These are phyloP conservation scores for Takakia lepidozioides DNA, from an alignment of 225 moss, liverwort and hornwort genomes.

Conservation along the genomic window DNA sequence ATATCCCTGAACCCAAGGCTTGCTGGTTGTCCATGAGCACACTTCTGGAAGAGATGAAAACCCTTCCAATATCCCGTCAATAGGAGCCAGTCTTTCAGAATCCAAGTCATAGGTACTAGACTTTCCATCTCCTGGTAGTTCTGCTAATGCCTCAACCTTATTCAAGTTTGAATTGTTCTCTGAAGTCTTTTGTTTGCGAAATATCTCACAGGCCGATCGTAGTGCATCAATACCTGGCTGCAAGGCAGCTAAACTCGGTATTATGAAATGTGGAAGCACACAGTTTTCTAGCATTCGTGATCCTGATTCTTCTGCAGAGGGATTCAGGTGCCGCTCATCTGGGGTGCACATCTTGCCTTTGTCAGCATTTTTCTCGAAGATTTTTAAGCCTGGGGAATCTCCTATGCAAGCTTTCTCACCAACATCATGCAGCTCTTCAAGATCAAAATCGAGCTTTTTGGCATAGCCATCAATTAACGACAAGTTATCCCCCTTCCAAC, in stretches of 20 bases:
- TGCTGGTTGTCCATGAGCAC: slow-evolving; percentile 1
- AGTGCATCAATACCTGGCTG: no score
- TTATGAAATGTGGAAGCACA: no score
- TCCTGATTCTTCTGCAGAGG: no score
- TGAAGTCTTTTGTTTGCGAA: slow-evolving; percentile 1
- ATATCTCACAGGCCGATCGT: no score
- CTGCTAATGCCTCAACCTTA: neutral
- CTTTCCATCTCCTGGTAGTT: slow-evolving; percentile 6
- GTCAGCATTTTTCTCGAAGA: slow-evolving; percentile 1
- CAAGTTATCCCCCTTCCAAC: slow-evolving; percentile 1
- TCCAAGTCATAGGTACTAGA: slow-evolving; percentile 2
- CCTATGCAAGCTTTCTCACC: no score
- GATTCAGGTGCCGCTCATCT: no score
- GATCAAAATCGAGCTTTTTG: slow-evolving; percentile 32
- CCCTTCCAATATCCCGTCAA: neutral
- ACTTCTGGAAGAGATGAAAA: slow-evolving; percentile 6
- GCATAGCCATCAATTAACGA: slow-evolving; percentile 15
- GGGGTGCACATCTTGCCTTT: no score
- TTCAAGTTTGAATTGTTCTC: slow-evolving; percentile 5
- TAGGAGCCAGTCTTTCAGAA: neutral
- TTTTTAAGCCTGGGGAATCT: neutral
- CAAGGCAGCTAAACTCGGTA: no score
- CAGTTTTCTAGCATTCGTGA: no score
- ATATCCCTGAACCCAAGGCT: slow-evolving; percentile 7
- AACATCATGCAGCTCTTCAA: slow-evolving; percentile 8